Evolutionary conservation across 176 grass and related monocot genomes (phyloP).

Genomic region (Rhynchospora breviuscula): DNA sequence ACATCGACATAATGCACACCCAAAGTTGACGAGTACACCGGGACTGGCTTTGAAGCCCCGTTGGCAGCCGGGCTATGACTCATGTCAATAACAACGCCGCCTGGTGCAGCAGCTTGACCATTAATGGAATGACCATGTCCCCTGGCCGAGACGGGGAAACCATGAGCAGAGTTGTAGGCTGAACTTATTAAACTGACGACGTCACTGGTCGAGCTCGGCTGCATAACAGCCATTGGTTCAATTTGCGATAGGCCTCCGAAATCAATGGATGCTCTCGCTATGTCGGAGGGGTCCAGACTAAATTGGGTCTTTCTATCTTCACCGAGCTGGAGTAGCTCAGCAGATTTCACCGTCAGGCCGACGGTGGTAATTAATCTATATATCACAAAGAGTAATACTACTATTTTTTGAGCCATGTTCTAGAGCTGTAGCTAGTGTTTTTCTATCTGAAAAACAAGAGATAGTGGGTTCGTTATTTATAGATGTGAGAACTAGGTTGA

Average conservation of each 20-base stretch:
- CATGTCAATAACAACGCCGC: constrained; percentile 78
- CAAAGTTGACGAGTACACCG: constrained; percentile 42
- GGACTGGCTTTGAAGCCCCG: constrained; percentile 20
- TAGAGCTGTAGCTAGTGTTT: neutral
- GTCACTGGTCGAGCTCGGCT: constrained; percentile 44
- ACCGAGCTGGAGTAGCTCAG: constrained; percentile 36
- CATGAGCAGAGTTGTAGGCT: constrained; percentile 35
- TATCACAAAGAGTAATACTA: constrained; percentile 43
- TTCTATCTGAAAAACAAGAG: neutral
- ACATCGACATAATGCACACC: constrained; percentile 78
- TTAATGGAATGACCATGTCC: constrained; percentile 85
- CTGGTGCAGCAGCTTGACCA: constrained; percentile 65
- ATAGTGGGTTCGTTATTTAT: neutral
- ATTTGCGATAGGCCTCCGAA: constrained; percentile 42
- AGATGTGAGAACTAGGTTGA: neutral
- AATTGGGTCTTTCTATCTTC: constrained; percentile 18
- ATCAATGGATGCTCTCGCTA: constrained; percentile 43
- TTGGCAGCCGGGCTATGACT: constrained; percentile 31
- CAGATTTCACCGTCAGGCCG: constrained; percentile 40
- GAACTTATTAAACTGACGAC: constrained; percentile 39
- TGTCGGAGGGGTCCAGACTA: constrained; percentile 47
- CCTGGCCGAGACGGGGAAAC: constrained; percentile 57
- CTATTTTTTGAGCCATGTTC: constrained; percentile 39
- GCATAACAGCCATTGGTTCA: constrained; percentile 55
- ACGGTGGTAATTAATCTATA: constrained; percentile 64